Evolutionary conservation across 257 asterid species (phyloP), one percentile per base, ranked within the genome.

Genomic region (Anisodus tanguticus): DNA sequence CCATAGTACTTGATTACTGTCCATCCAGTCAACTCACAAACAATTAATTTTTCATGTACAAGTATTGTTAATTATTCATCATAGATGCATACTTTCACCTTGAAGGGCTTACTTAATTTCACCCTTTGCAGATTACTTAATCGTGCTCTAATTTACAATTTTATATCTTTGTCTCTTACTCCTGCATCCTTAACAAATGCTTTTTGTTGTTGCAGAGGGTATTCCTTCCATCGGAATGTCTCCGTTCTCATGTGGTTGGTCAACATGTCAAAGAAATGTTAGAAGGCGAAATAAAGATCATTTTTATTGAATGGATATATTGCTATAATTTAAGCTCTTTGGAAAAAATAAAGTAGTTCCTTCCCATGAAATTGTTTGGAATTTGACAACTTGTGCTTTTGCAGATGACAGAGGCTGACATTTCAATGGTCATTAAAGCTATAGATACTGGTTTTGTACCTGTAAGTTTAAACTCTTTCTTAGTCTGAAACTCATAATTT

Each of bases 161-260:
- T 43, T 69, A 71, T 83, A 72, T 17, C 58, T 19, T 9, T 39
- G 51, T 22, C 43, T 82, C 69, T 82, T 66, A 69, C 58, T 51
- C 19, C 3, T 81, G 58, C 31, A 60, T 45, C 9, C 60, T 41
- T 87, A 74, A 49, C 5, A 35, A 78, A 16, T 84, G 66, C 74
- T 19, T 53, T 80, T 57, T 82, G 86, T 86, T 86, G 71, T 80
- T 90, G 69, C 98, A 96, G 99, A 94, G 93, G 97, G 98, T 90
- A 94, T 96, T 87, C 99, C 98, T 88, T 91, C 98, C 55, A 81
- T 91, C 49, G 99, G 99, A 79, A 89, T 96, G 95, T 96, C 99
- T 83, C 99, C 99, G 78, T 92, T 94, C 90, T 91, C 98, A 84
- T 92, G 98, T 88, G 98, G 98, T 88, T 96, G 99, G 98, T 87